A percentile compares a stretch with the other conserved stretches of the same genome.
Conservation (phyloP, 371 early-diverging fungal species). For the Massospora cicadina region DNA sequence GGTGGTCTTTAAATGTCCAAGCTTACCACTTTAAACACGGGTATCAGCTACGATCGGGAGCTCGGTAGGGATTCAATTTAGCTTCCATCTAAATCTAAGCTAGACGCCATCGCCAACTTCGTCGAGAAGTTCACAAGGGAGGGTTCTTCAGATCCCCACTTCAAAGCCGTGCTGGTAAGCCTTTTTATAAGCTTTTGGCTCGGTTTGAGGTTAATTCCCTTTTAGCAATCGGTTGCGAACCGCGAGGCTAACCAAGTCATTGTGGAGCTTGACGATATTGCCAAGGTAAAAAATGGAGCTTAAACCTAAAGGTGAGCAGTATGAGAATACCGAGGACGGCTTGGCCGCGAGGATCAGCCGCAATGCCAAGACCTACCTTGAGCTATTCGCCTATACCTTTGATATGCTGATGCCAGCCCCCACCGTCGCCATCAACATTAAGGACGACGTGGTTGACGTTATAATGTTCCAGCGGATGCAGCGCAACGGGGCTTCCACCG, state of each 20-base stretch:
- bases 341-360: constrained; percentile 29
- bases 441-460: constrained; percentile 75
- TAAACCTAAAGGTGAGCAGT: background rate
- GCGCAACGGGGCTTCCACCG: constrained; percentile 21
- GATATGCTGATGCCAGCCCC: constrained; percentile 51
- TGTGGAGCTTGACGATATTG: constrained; percentile 40
- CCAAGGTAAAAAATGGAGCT: constrained; percentile 19
- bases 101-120: constrained; percentile 6
- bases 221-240: constrained; percentile 39
- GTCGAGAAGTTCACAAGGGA: background rate
- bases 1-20: no score
- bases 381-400: constrained; percentile 55
- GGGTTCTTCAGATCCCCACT: background rate
- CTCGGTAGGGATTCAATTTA: background rate
- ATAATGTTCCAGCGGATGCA: constrained; percentile 68
- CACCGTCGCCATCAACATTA: constrained; percentile 36
- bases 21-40: background rate
- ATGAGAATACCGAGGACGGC: constrained; percentile 15
- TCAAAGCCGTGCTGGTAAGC: constrained; percentile 1
- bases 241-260: constrained; percentile 30
- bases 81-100: background rate
- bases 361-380: constrained; percentile 74
- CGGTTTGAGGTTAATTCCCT: background rate
- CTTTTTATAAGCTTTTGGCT: background rate
- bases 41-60: constrained; percentile 4